phyloP scores from a whole-genome alignment of 768 basidiomycete species.

The Panaeolus cyanescens region DNA sequence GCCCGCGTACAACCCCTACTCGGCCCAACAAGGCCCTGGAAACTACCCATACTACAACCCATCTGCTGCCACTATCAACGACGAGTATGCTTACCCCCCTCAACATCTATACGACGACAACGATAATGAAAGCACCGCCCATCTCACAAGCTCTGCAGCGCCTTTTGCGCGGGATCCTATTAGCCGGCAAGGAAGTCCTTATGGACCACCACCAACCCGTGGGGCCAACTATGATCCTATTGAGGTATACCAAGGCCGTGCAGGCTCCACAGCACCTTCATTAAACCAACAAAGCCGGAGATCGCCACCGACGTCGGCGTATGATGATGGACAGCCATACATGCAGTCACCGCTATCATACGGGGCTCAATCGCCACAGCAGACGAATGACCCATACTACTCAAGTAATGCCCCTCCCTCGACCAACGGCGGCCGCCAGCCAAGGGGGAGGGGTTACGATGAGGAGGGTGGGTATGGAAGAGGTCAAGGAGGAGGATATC shows the following conservation, averaged over 20 bases:
- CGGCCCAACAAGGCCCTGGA: conserved; percentile 51
- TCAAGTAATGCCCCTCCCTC: conserved; percentile 10
- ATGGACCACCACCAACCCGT: conserved; percentile 12
- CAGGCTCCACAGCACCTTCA: conserved; percentile 28
- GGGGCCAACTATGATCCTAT: conserved; percentile 45
- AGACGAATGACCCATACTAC: conserved; percentile 9
- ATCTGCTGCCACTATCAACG: conserved; percentile 58
- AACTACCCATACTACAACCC: conserved; percentile 58
- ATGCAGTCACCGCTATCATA: conserved; percentile 21
- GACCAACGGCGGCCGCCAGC: conserved; percentile 13
- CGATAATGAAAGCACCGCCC: conserved; percentile 65
- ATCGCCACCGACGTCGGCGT: conserved; percentile 27
- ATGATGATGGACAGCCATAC: conserved; percentile 32
- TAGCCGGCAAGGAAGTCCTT: conserved; percentile 33
- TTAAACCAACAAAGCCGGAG: conserved; percentile 10
- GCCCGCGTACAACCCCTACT: conserved; percentile 77
- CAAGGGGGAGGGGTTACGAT: conserved; percentile 32
- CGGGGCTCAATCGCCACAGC: conserved; percentile 26
- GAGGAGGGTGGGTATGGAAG: conserved; percentile 31
- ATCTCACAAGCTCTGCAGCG: conserved; percentile 60
- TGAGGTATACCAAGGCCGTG: conserved; percentile 57
- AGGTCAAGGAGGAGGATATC: conserved; percentile 19
- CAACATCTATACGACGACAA: conserved; percentile 58
- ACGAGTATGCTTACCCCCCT: conserved; percentile 41
- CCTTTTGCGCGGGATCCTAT: conserved; percentile 53